A percentile compares a stretch with the other conserved stretches of the same genome.
Evolutionary conservation across 31 red algal species (phyloP).

Genomic region (Endocladia muricata): DNA sequence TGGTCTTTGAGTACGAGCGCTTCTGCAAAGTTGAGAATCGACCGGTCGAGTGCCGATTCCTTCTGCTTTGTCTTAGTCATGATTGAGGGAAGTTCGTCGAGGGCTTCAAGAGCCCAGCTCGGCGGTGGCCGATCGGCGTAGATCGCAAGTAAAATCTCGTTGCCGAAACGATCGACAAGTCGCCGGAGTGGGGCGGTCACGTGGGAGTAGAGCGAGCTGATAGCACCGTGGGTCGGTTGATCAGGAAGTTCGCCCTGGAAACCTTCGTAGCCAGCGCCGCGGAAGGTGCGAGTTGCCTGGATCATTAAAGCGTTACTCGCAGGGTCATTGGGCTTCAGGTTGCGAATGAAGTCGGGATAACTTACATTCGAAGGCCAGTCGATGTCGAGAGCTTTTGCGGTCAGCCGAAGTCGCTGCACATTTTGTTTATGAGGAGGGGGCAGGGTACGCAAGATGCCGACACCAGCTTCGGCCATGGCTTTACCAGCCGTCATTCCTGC

Average conservation of each 20-base stretch:
- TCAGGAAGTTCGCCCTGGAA: neutral
- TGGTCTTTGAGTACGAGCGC: neutral
- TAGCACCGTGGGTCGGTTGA: neutral
- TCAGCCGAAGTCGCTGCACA: no score
- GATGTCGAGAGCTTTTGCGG: no score
- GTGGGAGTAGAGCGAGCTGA: neutral
- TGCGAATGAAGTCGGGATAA: no score
- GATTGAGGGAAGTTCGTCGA: neutral
- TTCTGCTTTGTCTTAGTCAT: neutral
- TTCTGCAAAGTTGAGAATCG: neutral
- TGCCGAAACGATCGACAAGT: slow-evolving; percentile 6
- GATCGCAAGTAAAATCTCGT: neutral
- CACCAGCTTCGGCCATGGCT: no score
- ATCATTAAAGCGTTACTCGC: no score
- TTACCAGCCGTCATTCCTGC: no score
- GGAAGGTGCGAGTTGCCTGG: no score
- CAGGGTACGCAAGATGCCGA: no score
- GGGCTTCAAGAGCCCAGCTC: neutral
- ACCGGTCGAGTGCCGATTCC: neutral
- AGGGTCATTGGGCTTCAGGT: no score
- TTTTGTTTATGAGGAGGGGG: no score
- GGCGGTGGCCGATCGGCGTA: neutral
- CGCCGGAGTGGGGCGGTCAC: slow-evolving; percentile 8
- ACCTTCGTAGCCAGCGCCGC: no score
- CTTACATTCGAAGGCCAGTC: no score